A percentile compares a stretch with the other conserved stretches of the same genome.
Conservation (phyloP, 2,329 filamentous ascomycete genomes). For the Verticillium tricorpus region DNA sequence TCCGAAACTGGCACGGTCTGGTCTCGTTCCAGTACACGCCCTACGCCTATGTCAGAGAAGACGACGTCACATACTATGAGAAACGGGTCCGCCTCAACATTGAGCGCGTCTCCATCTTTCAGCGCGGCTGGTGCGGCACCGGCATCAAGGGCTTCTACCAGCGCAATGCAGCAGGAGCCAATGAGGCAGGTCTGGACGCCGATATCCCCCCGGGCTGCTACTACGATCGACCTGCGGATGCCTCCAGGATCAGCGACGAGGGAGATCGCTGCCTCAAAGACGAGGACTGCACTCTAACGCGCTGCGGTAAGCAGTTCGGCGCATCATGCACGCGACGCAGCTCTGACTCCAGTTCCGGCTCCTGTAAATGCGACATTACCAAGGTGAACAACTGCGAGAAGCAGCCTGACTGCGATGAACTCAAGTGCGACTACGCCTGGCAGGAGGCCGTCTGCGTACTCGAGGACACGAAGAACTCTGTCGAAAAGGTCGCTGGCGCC, state of each 20-base stretch:
- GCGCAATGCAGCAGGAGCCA: not conserved
- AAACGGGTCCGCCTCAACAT: slow-evolving; percentile 6
- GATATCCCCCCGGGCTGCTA: not conserved
- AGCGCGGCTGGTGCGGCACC: slow-evolving; percentile 8
- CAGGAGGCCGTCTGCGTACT: not conserved
- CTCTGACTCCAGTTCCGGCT: not conserved
- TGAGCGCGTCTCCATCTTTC: slow-evolving; percentile 21
- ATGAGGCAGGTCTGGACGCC: not conserved
- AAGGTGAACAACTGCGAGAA: not conserved
- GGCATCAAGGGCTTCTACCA: not conserved
- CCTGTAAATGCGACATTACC: not conserved
- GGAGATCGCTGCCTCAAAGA: not conserved
- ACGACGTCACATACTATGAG: not conserved
- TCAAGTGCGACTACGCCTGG: not conserved
- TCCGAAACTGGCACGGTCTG: slow-evolving; percentile 1
- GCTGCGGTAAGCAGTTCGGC: not conserved
- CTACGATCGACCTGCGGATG: not conserved
- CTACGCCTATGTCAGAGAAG: not conserved
- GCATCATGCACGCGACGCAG: not conserved
- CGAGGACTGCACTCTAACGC: not conserved
- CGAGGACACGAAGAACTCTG: not conserved
- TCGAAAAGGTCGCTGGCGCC: not conserved
- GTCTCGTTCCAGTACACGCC: slow-evolving; percentile 9
- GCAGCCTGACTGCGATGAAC: not conserved
- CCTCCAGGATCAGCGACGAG: not conserved